Evolutionary conservation across 441 rosid species (phyloP).

Genomic region (Melastoma candidum): DNA sequence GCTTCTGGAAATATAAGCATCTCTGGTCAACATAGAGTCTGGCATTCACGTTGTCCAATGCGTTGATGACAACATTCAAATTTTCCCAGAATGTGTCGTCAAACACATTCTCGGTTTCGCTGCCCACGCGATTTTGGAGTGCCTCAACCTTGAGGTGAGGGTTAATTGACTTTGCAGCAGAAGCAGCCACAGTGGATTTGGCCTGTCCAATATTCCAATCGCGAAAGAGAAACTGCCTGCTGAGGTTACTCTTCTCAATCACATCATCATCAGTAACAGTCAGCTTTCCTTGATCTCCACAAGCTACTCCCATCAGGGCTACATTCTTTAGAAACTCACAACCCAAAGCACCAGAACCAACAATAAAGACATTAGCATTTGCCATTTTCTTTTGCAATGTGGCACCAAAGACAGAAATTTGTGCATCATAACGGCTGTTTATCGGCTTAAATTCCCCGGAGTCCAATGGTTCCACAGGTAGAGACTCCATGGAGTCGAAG

Average conservation of each 20-base stretch:
- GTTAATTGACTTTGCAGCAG: slow-evolving; percentile 68
- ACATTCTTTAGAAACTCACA: slow-evolving; percentile 86
- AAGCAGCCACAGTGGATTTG: slow-evolving; percentile 85
- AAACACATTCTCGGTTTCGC: slow-evolving; percentile 81
- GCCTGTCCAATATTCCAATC: slow-evolving; percentile 98
- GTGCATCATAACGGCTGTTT: slow-evolving; percentile 79
- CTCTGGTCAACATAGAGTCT: slow-evolving; percentile 83
- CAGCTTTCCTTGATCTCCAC: slow-evolving; percentile 63
- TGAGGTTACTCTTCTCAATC: slow-evolving; percentile 90
- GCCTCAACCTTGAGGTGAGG: slow-evolving; percentile 59
- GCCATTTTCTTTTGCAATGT: slow-evolving; percentile 79
- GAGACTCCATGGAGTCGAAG: slow-evolving; percentile 85
- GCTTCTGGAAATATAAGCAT: slow-evolving; percentile 91
- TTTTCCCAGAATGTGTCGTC: slow-evolving; percentile 85
- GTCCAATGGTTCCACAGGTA: slow-evolving; percentile 57
- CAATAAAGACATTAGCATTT: slow-evolving; percentile 65
- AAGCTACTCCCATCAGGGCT: slow-evolving; percentile 86
- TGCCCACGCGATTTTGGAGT: slow-evolving; percentile 73
- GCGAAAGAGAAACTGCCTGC: slow-evolving; percentile 86
- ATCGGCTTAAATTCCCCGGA: slow-evolving; percentile 53
- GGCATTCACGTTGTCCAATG: slow-evolving; percentile 86
- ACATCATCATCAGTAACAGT: slow-evolving; percentile 90
- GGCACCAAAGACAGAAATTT: slow-evolving; percentile 79
- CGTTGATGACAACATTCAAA: slow-evolving; percentile 56
- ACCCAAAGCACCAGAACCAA: slow-evolving; percentile 93